Evolutionary conservation across 441 rosid genomes (phyloP).

Genomic region (California macrophylla): DNA sequence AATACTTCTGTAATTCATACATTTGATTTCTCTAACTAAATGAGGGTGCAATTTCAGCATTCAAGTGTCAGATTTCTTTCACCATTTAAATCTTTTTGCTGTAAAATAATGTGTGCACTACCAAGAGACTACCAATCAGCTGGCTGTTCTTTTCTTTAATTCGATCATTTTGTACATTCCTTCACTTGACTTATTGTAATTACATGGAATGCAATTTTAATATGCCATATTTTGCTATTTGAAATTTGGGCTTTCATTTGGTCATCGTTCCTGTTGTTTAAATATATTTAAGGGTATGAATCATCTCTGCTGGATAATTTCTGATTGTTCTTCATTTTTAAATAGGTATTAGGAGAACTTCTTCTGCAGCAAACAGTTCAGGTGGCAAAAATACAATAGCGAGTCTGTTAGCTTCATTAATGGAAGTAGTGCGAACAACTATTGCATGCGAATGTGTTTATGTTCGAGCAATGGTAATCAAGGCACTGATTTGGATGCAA

Average conservation of each 20-base stretch:
- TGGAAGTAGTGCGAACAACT: constrained; percentile 99
- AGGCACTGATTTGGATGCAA: constrained; percentile 99
- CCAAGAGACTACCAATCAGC: neutral
- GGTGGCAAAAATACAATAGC: constrained; percentile 86
- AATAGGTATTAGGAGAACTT: constrained; percentile 53
- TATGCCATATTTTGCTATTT: neutral
- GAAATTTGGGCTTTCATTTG: neutral
- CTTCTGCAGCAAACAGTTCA: constrained; percentile 57
- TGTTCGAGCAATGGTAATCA: constrained; percentile 96
- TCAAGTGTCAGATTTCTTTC: neutral
- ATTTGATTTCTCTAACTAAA: too few relatives aligned
- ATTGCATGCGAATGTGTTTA: constrained; percentile 99
- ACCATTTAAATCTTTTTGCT: neutral
- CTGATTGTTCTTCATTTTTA: constrained; percentile 14
- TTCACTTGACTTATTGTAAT: neutral
- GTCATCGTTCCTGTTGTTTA: neutral
- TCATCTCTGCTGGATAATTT: neutral
- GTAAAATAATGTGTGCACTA: neutral
- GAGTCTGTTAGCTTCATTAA: constrained; percentile 74
- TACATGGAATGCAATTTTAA: neutral
- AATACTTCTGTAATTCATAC: neutral
- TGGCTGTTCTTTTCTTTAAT: neutral
- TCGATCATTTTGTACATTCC: neutral
- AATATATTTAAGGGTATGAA: neutral
- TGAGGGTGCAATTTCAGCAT: neutral